These are phyloP conservation scores for Neurospora sp. DNA, from an alignment of 495 filamentous ascomycete genomes.

Conservation along the genomic window DNA sequence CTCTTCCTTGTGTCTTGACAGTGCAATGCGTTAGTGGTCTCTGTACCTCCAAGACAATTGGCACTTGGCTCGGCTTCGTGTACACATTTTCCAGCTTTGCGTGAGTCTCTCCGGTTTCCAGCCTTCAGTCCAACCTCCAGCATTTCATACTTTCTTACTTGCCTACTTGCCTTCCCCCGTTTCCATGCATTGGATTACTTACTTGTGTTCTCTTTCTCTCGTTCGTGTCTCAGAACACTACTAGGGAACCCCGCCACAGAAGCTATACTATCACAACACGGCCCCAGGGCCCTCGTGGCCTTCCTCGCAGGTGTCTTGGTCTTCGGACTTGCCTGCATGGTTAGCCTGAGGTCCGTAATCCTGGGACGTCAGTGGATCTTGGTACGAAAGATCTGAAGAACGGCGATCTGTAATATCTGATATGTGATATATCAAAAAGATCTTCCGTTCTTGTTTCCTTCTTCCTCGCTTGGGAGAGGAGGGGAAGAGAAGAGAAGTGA, in stretches of 20 bases:
- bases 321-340: conserved; percentile 7
- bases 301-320: conserved; percentile 17
- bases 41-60: conserved; percentile 8
- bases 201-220: no score
- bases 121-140: no score
- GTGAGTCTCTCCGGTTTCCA: no score
- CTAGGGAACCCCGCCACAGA: conserved; percentile 18
- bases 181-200: no score
- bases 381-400: not conserved
- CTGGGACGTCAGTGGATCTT: not conserved
- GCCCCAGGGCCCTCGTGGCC: conserved; percentile 10
- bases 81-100: conserved; percentile 19
- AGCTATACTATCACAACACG: conserved; percentile 9
- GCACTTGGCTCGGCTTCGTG: conserved; percentile 19
- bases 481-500: not conserved
- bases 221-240: not conserved
- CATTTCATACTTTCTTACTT: no score
- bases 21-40: conserved; percentile 21
- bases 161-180: no score
- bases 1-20: not conserved
- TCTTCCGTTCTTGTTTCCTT: not conserved
- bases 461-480: not conserved
- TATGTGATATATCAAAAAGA: not conserved
- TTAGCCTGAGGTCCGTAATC: not conserved
- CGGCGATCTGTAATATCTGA: not conserved